Conservation (phyloP, 352 stramenopile species). For the Globisporangium lucens region DNA sequence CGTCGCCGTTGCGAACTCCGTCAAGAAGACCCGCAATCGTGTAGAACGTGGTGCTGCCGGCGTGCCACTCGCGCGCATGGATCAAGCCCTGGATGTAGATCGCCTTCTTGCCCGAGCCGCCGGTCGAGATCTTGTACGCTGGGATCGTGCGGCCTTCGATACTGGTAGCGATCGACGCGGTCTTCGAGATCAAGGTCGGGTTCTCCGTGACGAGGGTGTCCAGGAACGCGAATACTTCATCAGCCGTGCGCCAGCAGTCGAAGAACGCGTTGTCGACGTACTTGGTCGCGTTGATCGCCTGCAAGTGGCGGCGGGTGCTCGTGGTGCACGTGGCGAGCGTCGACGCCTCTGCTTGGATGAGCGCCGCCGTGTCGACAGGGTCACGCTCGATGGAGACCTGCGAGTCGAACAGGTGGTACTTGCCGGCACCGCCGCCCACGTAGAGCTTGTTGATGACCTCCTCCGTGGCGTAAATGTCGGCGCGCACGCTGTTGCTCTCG, state of each 20-base stretch:
- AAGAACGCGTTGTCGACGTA: conserved; percentile 29
- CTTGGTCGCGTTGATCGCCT: not conserved
- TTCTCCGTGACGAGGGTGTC: conserved; percentile 16
- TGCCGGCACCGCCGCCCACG: not conserved
- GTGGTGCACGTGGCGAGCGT: conserved; percentile 8
- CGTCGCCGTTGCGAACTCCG: conserved; percentile 17
- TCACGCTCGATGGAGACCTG: not conserved
- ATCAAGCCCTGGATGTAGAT: conserved; percentile 23
- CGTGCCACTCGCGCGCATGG: conserved; percentile 17
- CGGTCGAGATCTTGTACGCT: conserved; percentile 24
- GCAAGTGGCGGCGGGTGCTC: conserved; percentile 1
- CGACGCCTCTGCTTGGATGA: conserved; percentile 1
- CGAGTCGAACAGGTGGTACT: not conserved
- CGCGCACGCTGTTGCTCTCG: not conserved
- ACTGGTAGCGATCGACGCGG: conserved; percentile 11
- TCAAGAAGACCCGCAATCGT: conserved; percentile 17
- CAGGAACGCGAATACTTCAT: conserved; percentile 28
- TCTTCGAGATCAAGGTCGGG: conserved; percentile 15
- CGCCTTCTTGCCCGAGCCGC: conserved; percentile 4
- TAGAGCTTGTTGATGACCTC: conserved; percentile 8
- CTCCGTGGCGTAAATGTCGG: conserved; percentile 12
- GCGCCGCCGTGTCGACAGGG: conserved; percentile 2
- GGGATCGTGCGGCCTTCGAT: conserved; percentile 19
- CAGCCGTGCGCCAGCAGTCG: conserved; percentile 25
- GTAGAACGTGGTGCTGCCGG: conserved; percentile 16